A percentile compares a stretch with the other conserved stretches of the same genome.
Evolutionary conservation across 2,329 filamentous ascomycete genomes (phyloP).

Genomic region (Cladophialophora carrionii): DNA sequence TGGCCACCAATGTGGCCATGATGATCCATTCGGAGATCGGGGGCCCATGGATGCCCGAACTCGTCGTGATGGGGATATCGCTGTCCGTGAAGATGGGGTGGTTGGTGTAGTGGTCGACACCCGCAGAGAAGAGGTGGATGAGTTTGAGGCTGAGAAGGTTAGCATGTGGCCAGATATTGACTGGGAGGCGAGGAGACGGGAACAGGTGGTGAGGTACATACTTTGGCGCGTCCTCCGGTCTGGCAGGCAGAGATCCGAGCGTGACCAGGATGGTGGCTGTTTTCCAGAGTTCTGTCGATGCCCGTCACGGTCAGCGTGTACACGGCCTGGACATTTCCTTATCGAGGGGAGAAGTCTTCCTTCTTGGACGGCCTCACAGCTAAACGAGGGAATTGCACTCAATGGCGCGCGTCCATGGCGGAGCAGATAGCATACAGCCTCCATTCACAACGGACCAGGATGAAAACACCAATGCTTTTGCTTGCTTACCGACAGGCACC

Average conservation of each 20-base stretch:
- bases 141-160: constrained; percentile 48
- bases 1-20: constrained; percentile 62
- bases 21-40: constrained; percentile 70
- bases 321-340: neutral
- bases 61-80: constrained; percentile 58
- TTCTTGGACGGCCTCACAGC: neutral
- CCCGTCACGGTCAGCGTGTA: neutral
- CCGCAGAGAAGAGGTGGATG: constrained; percentile 62
- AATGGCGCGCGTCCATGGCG: neutral
- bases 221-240: constrained; percentile 41
- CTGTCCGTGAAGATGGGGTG: constrained; percentile 58
- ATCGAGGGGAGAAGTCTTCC: neutral
- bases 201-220: constrained; percentile 19
- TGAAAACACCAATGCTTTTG: neutral
- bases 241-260: constrained; percentile 51
- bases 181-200: neutral
- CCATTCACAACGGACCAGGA: neutral
- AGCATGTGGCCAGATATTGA: neutral
- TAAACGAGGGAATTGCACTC: neutral
- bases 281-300: constrained; percentile 45
- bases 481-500: constrained; percentile 4
- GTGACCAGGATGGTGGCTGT: constrained; percentile 55
- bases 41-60: constrained; percentile 62
- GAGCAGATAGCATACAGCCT: no score
- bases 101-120: constrained; percentile 58